A percentile compares a stretch with the other conserved stretches of the same genome.
These are phyloP conservation scores for Paralagenidium karlingii DNA, from an alignment of 352 stramenopile species.

Conservation along the genomic window DNA sequence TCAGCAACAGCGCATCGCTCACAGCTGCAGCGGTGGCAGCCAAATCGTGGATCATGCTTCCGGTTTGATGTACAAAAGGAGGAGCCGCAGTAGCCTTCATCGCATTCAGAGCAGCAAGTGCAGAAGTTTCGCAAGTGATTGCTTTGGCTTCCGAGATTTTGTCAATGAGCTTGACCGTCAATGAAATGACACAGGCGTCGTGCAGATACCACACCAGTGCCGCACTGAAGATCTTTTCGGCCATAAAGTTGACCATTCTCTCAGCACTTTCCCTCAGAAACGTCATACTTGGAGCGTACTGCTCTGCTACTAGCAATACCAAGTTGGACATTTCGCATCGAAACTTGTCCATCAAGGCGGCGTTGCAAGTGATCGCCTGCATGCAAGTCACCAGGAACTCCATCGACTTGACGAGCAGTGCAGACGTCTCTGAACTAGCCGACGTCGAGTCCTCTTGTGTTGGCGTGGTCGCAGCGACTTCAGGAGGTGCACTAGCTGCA, in stretches of 20 bases:
- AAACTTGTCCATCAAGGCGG: conserved; percentile 40
- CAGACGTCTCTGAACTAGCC: too few relatives aligned
- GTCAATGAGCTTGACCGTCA: conserved; percentile 27
- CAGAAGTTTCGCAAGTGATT: conserved; percentile 17
- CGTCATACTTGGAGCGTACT: conserved; percentile 30
- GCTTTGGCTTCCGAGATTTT: conserved; percentile 17
- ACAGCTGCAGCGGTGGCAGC: conserved; percentile 34
- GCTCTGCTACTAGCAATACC: conserved; percentile 38
- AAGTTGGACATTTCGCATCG: conserved; percentile 60
- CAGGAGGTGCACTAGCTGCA: too few relatives aligned
- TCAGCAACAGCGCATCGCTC: conserved; percentile 46
- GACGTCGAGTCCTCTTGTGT: too few relatives aligned
- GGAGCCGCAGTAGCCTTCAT: conserved; percentile 1
- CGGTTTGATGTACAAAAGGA: background rate
- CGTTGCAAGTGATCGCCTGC: conserved; percentile 32
- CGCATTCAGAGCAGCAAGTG: conserved; percentile 13
- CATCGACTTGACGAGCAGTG: too few relatives aligned
- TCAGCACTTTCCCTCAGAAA: conserved; percentile 35
- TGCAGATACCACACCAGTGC: conserved; percentile 66
- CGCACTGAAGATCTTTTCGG: conserved; percentile 55
- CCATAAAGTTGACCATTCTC: conserved; percentile 25
- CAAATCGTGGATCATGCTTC: conserved; percentile 1
- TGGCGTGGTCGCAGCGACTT: too few relatives aligned
- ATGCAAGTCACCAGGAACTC: conserved; percentile 51
- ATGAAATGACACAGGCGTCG: conserved; percentile 36